Base-by-base conservation (phyloP, 2,329 filamentous ascomycete species). In the Gyromitra esculenta region DNA sequence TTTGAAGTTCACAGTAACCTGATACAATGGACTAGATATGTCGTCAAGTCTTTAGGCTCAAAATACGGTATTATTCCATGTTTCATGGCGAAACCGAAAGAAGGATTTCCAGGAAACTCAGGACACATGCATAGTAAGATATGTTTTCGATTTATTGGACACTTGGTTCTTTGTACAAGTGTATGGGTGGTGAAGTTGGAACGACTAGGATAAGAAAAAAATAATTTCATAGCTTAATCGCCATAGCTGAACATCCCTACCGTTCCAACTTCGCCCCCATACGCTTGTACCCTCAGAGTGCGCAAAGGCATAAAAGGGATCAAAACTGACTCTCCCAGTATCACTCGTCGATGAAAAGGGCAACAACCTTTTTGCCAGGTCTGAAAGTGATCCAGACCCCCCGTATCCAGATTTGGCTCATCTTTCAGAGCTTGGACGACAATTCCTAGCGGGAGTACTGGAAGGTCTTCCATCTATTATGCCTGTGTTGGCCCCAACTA, bases 61-160 rank as follows among this genome's bases (percentile, higher is more conserved):
- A 91, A 93, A 82, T 92, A 94, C 83, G 93, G 93, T 80, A 97
- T 99, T 82, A 97, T 93, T 0, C 96, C 96, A 0, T 97, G 93
- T 84, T 99, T 99, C 86, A 99, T 99, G 96, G 96, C 96, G 15
- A 99, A 99, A 84, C 96, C 96, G 1, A 90, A 92, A 79, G 89
- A 96, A 81, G 94, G 94, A 0, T 86, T 98, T 0, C 96, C 96
- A 0, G 96, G 96, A 60, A 98, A 98, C 85, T 96, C 92, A 78
- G 96, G 96, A 0, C 96, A 99, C 83, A 95, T 97, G 87, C 96
- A 99, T 83, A 73, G 77, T 78, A 75, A 39, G 70, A 48, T 57
- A 48, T 69, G 15, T 54, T 57, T 56, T 9, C n/a, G 6, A 21
- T 25, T 56, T 60, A 13, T 13, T 57, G 13, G 25, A 31, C 1